Conservation (phyloP, 2,329 filamentous ascomycete genomes). For the Talaromyces amestolkiae region DNA sequence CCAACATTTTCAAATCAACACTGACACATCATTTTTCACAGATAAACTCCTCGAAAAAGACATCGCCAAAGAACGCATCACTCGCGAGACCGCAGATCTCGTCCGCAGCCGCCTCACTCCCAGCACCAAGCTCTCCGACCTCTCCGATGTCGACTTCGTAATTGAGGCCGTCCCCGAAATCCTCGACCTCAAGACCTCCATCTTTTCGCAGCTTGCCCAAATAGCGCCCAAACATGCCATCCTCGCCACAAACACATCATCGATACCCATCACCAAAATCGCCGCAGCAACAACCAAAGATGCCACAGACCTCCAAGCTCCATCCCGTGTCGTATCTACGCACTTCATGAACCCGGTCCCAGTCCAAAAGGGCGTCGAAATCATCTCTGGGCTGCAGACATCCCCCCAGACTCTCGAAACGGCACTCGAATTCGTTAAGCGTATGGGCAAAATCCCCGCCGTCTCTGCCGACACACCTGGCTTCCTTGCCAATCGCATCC, state of each 20-base stretch:
- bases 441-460: constrained; percentile 90
- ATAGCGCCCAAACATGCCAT: constrained; percentile 83
- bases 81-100: constrained; percentile 73
- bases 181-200: constrained; percentile 77
- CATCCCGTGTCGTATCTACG: constrained; percentile 86
- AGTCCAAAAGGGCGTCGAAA: constrained; percentile 94
- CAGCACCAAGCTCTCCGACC: constrained; percentile 70
- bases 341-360: constrained; percentile 99
- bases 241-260: constrained; percentile 96
- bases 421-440: constrained; percentile 79
- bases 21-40: constrained; percentile 33
- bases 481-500: constrained; percentile 91
- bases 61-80: constrained; percentile 80
- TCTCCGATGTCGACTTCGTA: constrained; percentile 87
- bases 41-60: constrained; percentile 94
- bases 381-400: constrained; percentile 92
- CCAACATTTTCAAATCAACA: not conserved
- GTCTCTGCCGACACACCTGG: constrained; percentile 86
- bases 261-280: constrained; percentile 94
- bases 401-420: constrained; percentile 76
- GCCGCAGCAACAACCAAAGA: constrained; percentile 79
- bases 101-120: constrained; percentile 67
- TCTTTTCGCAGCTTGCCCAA: constrained; percentile 78
- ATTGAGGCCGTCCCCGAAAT: constrained; percentile 98
- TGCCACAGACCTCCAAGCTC: constrained; percentile 74